These are phyloP conservation scores for Sungouiozyma ichnusensis DNA, from an alignment of 805 yeast species.

Conservation along the genomic window DNA sequence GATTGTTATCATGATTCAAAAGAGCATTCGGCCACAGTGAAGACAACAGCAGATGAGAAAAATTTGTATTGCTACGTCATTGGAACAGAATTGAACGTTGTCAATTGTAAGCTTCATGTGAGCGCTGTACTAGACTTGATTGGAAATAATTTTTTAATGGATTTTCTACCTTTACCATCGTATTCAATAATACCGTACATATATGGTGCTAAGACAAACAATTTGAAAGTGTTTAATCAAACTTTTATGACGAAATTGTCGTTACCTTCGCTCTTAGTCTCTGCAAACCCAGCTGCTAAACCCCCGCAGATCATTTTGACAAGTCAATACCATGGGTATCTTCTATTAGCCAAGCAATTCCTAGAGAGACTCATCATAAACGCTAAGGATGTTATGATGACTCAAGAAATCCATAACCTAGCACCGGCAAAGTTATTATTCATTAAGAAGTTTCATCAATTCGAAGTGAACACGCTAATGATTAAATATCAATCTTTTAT, in stretches of 20 bases:
- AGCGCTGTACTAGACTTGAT: conserved; percentile 10
- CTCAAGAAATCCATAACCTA: not conserved
- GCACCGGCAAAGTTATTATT: conserved; percentile 13
- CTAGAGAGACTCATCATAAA: conserved; percentile 3
- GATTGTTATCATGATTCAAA: not conserved
- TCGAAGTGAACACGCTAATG: conserved; percentile 20
- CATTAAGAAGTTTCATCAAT: conserved; percentile 11
- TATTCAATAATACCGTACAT: conserved; percentile 16
- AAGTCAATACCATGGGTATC: conserved; percentile 12
- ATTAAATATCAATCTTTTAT: conserved; percentile 20
- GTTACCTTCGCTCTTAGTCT: conserved; percentile 10
- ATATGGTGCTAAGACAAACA: conserved; percentile 16
- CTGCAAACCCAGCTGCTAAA: not conserved
- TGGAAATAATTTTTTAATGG: conserved; percentile 9
- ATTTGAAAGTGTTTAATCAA: conserved; percentile 10
- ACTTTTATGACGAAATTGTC: conserved; percentile 14
- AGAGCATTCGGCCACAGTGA: not conserved
- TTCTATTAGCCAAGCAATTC: conserved; percentile 12
- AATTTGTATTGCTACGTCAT: conserved; percentile 5
- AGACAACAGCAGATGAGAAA: not conserved
- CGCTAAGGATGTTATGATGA: not conserved
- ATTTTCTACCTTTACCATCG: conserved; percentile 14
- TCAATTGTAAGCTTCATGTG: conserved; percentile 11
- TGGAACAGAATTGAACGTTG: conserved; percentile 14
- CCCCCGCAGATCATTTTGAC: conserved; percentile 14